phyloP scores from a whole-genome alignment of 2,329 filamentous ascomycete species.

The Colletotrichum endophyticum region DNA sequence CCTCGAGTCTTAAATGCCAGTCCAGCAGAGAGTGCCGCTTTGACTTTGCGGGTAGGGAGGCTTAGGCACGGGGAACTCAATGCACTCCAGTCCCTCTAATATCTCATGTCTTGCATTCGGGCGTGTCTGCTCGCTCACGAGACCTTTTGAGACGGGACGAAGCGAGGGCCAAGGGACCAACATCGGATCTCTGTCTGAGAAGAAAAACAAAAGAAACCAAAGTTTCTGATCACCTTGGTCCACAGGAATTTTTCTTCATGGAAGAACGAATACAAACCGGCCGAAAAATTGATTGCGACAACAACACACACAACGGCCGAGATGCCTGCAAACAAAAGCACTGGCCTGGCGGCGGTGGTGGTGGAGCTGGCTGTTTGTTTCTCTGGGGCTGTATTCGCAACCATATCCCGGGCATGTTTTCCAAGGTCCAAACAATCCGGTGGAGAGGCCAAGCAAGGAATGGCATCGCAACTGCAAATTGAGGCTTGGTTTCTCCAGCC shows the following conservation, averaged over 20 bases:
- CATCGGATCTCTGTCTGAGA: not conserved
- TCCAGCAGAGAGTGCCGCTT: not conserved
- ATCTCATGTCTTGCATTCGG: not conserved
- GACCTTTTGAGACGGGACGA: conserved; percentile 7
- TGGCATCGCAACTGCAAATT: not conserved
- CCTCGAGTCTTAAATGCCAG: not conserved
- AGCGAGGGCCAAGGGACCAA: conserved; percentile 2
- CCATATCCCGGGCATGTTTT: conserved; percentile 6
- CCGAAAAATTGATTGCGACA: not conserved
- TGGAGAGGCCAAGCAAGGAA: not conserved
- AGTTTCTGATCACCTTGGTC: not conserved
- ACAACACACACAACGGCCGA: not conserved
- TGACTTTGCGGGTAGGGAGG: not conserved
- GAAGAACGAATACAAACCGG: not conserved
- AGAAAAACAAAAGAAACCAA: not conserved
- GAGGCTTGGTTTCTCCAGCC: not conserved
- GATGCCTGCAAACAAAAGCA: not conserved
- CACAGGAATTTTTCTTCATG: not conserved
- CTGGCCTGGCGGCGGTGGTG: not conserved
- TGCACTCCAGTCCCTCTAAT: not conserved
- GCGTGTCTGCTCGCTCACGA: not conserved
- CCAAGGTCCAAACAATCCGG: conserved; percentile 9
- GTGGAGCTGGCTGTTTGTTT: conserved; percentile 8
- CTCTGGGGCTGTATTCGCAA: not conserved
- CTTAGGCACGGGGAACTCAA: not conserved